phyloP scores from a whole-genome alignment of 805 yeast species.

The Candida nitratophila region DNA sequence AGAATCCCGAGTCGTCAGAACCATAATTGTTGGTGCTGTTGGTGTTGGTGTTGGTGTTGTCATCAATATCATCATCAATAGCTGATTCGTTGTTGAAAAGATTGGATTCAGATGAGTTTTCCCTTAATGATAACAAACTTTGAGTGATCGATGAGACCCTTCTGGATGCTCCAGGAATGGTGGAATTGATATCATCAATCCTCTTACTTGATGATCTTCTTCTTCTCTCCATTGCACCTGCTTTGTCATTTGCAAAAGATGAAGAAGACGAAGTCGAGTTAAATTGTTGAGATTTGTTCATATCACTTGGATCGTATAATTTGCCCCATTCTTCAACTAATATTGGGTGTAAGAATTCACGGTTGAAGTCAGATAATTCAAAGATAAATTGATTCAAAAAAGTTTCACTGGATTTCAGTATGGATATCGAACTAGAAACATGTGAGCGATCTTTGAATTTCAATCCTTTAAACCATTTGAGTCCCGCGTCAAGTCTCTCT shows the following conservation, averaged over 20 bases:
- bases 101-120: slow-evolving; percentile 2
- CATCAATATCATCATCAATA: slow-evolving; percentile 15
- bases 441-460: slow-evolving; percentile 6
- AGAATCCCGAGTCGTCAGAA: slow-evolving; percentile 10
- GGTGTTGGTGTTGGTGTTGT: not conserved
- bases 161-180: slow-evolving; percentile 15
- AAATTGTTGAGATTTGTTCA: not conserved
- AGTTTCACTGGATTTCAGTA: slow-evolving; percentile 3
- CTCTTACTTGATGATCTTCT: slow-evolving; percentile 18
- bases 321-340: slow-evolving; percentile 22
- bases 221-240: slow-evolving; percentile 10
- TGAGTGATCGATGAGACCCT: not conserved
- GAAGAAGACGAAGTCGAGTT: not conserved
- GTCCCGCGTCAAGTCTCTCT: slow-evolving; percentile 23
- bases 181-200: slow-evolving; percentile 13
- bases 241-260: not conserved
- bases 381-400: slow-evolving; percentile 28
- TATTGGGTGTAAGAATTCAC: slow-evolving; percentile 30
- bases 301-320: slow-evolving; percentile 1
- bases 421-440: not conserved
- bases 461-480: slow-evolving; percentile 27
- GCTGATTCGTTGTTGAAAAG: slow-evolving; percentile 11
- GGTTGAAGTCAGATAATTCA: slow-evolving; percentile 31
- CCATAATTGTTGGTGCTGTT: no score
- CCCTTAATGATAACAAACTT: not conserved